Conservation (phyloP, 192 early-diverging fungal species). For the Phycomyces nitens region DNA sequence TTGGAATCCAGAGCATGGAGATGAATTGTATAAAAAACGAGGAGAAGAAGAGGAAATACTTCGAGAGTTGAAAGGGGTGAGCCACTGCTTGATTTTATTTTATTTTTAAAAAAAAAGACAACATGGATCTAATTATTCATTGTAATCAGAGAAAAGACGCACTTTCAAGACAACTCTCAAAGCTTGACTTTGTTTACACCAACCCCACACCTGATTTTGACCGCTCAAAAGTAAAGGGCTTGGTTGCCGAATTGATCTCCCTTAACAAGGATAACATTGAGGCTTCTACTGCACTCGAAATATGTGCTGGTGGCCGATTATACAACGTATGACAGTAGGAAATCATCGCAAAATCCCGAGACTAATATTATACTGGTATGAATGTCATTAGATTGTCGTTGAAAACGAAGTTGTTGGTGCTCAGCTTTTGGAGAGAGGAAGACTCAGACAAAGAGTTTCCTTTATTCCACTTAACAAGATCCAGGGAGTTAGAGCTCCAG, state of each 20-base stretch:
- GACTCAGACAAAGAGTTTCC: slow-evolving; percentile 75
- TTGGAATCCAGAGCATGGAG: slow-evolving; percentile 45
- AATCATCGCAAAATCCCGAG: background rate
- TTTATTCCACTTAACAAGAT: slow-evolving; percentile 98
- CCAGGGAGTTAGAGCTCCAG: slow-evolving; percentile 45
- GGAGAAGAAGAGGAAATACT: slow-evolving; percentile 27
- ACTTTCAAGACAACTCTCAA: slow-evolving; percentile 50
- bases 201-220: slow-evolving; percentile 88
- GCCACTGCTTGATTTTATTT: background rate
- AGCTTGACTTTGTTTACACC: slow-evolving; percentile 76
- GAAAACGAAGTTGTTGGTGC: slow-evolving; percentile 79
- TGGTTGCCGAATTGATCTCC: slow-evolving; percentile 86
- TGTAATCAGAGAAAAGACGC: slow-evolving; percentile 45
- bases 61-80: slow-evolving; percentile 39
- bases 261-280: slow-evolving; percentile 67
- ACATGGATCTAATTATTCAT: background rate
- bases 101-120: background rate
- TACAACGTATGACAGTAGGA: slow-evolving; percentile 65
- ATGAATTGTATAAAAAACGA: slow-evolving; percentile 32
- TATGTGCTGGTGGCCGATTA: slow-evolving; percentile 89
- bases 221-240: slow-evolving; percentile 82
- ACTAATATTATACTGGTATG: slow-evolving; percentile 3
- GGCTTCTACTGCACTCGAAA: slow-evolving; percentile 81
- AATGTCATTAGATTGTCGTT: slow-evolving; percentile 73
- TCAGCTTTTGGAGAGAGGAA: slow-evolving; percentile 76